Evolutionary conservation across 495 filamentous ascomycete genomes (phyloP), one percentile per base, ranked within the genome.

Genomic region (Aspergillus sclerotioniger): DNA sequence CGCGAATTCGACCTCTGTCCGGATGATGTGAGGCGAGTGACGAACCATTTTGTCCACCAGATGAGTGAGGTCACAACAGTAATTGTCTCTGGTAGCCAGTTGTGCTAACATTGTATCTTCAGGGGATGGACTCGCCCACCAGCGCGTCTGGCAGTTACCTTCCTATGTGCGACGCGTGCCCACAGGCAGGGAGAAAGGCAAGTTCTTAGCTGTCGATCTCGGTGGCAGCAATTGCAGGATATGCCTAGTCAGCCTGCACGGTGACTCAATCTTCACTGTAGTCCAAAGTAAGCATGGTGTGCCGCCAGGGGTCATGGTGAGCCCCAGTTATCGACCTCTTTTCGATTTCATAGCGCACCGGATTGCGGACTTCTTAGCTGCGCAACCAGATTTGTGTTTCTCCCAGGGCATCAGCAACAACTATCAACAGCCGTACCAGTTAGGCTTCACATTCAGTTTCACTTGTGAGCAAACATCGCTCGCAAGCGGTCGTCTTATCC

Each of bases 201-300:
- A 79, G 52, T 87, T 80, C 57, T 74, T 89, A 3, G 84, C 83
- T 13, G 85, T 88, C 50, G 86, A 89, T 64, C 84, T 89, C 53
- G 87, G 87, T 8, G 87, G 87, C 13, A 87, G 84, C 2, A 90
- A 90, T 60, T 72, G 89, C 28, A 74, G 87, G 59, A 84, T 88
- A 3, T 85, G 81, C 54, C 83, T 88, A 32, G 77, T 88, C 35
- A 77, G 88, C 55, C 71, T 89, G 21, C 60, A 80, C n/a, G 80
- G 81, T 8, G 54, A 67, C 52, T 62, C 62, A 1, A 65, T 53
- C 1, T 67, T 60, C 39, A 62, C 54, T 17, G 51, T 55, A 3
- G 5, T 31, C n/a, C 62, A 64, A 15, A 53, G 15, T 25, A 67
- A 60, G 44, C 48, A 60, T 35, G 32, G 6, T 10, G 33, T 67